Base-by-base conservation (phyloP, 257 asterid genomes). In the Solanum boliviense region DNA sequence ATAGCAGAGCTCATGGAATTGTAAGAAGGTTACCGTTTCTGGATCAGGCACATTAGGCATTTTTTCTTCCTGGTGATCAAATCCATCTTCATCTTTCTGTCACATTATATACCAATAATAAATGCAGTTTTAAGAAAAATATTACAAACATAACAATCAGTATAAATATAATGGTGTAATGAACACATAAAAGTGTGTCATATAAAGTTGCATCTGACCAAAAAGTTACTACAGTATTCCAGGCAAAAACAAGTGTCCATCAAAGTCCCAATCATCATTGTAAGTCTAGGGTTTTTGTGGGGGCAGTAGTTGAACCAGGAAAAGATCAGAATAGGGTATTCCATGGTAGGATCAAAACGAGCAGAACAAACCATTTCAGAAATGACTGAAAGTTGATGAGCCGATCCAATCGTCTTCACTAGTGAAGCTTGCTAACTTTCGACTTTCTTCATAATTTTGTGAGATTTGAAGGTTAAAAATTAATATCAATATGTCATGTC, bases 61-160 rank as follows among this genome's bases (percentile, higher is more conserved):
- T 76, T 88, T 46, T 90, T 95, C 98, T 88, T 90, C 94, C 92
- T 94, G 98, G 94, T 97, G 99, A 87, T 79, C 87, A 89, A 94
- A 97, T 87, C 98, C 96, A 13, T 89, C 92, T 93, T 97, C 98
- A 84, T 90, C 95, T 95, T 95, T 97, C 99, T 97, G 94, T 36
- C 90, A 68, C 81, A n/a, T 84, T 83, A 75, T 81, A 31, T 67
- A 81, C 38, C 71, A 72, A 44, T 25, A 71, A 20, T 48, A 82
- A 56, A 48, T 31, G 70, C 21, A 82, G 10, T 48, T 48, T 31
- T 38, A 82, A 48, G 60, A 9, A 82, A 20, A 29, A 48, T 18
- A 31, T 82, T 82, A 82, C 86, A 48, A 82, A 82, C 21, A 31
- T 29, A 82, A 31, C 41, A 82, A 20, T 21, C 44, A 31, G 31